Base-by-base conservation (phyloP, 2,329 filamentous ascomycete genomes). In the Colletotrichum shisoi region DNA sequence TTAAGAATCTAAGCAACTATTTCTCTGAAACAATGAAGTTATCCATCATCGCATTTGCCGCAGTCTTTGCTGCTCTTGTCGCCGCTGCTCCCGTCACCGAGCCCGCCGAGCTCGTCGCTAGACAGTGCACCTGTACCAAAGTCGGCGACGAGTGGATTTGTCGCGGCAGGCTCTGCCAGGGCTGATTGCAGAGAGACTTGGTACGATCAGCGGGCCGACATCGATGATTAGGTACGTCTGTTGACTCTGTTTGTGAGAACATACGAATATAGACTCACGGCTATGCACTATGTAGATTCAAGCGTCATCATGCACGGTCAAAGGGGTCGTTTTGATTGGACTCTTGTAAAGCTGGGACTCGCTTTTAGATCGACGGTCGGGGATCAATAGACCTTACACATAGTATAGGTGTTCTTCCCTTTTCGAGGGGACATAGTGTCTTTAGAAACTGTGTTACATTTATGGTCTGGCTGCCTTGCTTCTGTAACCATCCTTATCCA, bases 71-170 rank as follows among this genome's bases (percentile, higher is more conserved):
- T 3, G 52, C 52, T 6, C 17, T 67, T 13, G 59, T 39, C 3
- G 34, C 46, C 3, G 52, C 63, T 15, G 52, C 45, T 15, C 52
- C 63, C 17, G 45, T 39, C 8, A 45, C 59, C 17, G 3, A n/a
- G 9, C 21, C 53, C n/a, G 44, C 27, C 5, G 59, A 57, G 39
- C 51, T 66, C n/a, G 58, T 39, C 8, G 58, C 58, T 5, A 57
- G 63, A 45, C 58, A 57, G 27, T 67, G 63, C 46, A 45, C 45
- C 1, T 67, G 63, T 45, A 24, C 27, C 4, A 67, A 57, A 27
- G 3, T 51, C 31, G 52, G 37, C 39, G 13, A 40, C 9, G 51
- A 57, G 6, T 63, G 52, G 58, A 12, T 45, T 31, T 66, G 63
- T 27, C 34, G 19, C 37, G 63, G 63, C 27, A 61, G 48, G 13